Conservation (phyloP, 768 basidiomycete genomes). For the Macrolepiota albuminosa region DNA sequence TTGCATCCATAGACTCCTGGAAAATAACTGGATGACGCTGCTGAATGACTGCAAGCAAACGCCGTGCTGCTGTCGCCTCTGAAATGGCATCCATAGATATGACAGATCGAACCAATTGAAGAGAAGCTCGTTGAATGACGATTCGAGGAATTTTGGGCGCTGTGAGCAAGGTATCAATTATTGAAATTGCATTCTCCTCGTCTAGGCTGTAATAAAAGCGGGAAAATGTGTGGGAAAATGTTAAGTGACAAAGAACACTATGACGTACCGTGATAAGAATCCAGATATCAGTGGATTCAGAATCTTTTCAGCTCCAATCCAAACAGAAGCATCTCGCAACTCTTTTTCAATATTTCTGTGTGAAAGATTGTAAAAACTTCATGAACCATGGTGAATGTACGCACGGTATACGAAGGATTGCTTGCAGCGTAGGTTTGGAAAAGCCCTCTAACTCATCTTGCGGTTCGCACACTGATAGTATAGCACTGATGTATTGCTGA, state of each 20-base stretch:
- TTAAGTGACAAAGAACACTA: background rate
- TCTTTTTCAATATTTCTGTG: conserved; percentile 44
- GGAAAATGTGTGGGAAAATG: conserved; percentile 3
- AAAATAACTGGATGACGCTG: conserved; percentile 60
- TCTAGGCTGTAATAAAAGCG: conserved; percentile 23
- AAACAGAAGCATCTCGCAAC: conserved; percentile 36
- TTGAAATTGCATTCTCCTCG: conserved; percentile 21
- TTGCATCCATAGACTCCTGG: conserved; percentile 32
- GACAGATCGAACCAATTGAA: conserved; percentile 22
- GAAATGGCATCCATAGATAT: conserved; percentile 21
- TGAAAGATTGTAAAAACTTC: background rate
- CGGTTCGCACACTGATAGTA: conserved; percentile 58
- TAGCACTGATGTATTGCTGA: conserved; percentile 59
- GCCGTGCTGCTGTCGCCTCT: conserved; percentile 22
- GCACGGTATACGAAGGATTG: conserved; percentile 45
- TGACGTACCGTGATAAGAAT: conserved; percentile 30
- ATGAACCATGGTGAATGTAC: conserved; percentile 20
- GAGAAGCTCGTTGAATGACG: conserved; percentile 28
- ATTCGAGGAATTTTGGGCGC: conserved; percentile 26
- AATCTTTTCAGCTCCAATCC: conserved; percentile 54
- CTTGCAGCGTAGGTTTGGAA: conserved; percentile 33
- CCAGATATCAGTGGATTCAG: conserved; percentile 45
- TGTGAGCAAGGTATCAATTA: conserved; percentile 36
- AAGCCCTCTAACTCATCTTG: conserved; percentile 54
- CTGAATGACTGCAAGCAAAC: conserved; percentile 52